Evolutionary conservation across 2,329 filamentous ascomycete genomes (phyloP).

Genomic region (Penicillium griseofulvum): DNA sequence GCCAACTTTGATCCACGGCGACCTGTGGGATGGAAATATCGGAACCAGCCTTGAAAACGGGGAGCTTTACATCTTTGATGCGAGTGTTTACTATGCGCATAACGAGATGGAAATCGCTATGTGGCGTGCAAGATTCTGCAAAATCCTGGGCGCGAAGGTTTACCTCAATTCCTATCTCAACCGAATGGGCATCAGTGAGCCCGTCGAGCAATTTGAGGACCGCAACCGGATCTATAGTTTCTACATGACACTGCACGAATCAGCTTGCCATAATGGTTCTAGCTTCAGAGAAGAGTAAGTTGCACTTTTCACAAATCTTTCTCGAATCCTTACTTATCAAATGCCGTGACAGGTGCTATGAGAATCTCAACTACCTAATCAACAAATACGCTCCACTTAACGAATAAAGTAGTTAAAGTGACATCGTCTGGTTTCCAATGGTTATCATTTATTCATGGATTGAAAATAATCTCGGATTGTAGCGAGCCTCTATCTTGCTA

Average conservation of each 20-base stretch:
- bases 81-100: constrained; percentile 37
- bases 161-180: constrained; percentile 12
- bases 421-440: not conserved
- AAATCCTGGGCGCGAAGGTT: constrained; percentile 9
- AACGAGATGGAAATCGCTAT: constrained; percentile 38
- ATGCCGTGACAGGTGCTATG: not conserved
- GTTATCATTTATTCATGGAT: not conserved
- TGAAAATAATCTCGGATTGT: not conserved
- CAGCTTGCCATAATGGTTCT: constrained; percentile 10
- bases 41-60: constrained; percentile 30
- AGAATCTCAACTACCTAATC: not conserved
- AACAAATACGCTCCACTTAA: not conserved
- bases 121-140: constrained; percentile 26
- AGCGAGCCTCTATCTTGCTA: no score
- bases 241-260: constrained; percentile 24
- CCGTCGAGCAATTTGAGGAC: constrained; percentile 31
- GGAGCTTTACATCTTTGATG: constrained; percentile 36
- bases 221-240: constrained; percentile 30
- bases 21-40: constrained; percentile 42
- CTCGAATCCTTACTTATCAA: not conserved
- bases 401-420: not conserved
- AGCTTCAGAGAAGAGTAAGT: not conserved
- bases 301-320: no score
- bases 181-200: constrained; percentile 25
- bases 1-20: constrained; percentile 38